These are phyloP conservation scores for Favolaschia claudopus DNA, from an alignment of 768 basidiomycete genomes.

Conservation along the genomic window DNA sequence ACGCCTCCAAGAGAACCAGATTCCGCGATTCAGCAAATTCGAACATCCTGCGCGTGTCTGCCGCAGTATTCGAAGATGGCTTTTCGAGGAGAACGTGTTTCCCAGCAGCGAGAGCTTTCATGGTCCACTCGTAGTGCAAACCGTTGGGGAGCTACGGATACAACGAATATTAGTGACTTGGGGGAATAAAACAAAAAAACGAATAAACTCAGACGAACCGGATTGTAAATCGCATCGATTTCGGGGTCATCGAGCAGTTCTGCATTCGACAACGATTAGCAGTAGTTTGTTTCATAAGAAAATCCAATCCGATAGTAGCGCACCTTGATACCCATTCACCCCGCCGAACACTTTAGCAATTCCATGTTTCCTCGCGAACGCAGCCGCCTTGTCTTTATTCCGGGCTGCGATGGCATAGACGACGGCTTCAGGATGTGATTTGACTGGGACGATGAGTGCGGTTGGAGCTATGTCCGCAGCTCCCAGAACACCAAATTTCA, in stretches of 20 bases:
- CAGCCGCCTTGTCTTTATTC: conserved; percentile 47
- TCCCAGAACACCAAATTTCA: conserved; percentile 22
- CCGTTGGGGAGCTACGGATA: conserved; percentile 69
- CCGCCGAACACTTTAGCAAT: conserved; percentile 60
- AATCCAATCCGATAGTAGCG: too few species aligned
- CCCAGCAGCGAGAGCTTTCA: conserved; percentile 65
- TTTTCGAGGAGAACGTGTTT: conserved; percentile 75
- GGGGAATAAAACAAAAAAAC: background rate
- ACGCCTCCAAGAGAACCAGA: conserved; percentile 65
- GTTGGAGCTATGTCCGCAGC: conserved; percentile 15
- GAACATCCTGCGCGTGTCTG: conserved; percentile 61
- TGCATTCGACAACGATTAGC: conserved; percentile 30
- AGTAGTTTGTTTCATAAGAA: background rate
- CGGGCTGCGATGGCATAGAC: conserved; percentile 57
- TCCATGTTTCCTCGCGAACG: conserved; percentile 56
- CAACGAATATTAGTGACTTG: conserved; percentile 32
- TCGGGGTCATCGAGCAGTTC: conserved; percentile 60
- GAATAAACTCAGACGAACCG: conserved; percentile 53
- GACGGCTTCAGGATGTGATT: conserved; percentile 52
- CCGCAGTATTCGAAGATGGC: conserved; percentile 58
- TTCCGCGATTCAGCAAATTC: conserved; percentile 54
- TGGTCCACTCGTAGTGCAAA: conserved; percentile 72
- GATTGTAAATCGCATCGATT: conserved; percentile 66
- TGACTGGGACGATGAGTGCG: conserved; percentile 47
- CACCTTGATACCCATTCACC: conserved; percentile 54